Conservation (phyloP, 768 basidiomycete species). For the Astraeus odoratus region DNA sequence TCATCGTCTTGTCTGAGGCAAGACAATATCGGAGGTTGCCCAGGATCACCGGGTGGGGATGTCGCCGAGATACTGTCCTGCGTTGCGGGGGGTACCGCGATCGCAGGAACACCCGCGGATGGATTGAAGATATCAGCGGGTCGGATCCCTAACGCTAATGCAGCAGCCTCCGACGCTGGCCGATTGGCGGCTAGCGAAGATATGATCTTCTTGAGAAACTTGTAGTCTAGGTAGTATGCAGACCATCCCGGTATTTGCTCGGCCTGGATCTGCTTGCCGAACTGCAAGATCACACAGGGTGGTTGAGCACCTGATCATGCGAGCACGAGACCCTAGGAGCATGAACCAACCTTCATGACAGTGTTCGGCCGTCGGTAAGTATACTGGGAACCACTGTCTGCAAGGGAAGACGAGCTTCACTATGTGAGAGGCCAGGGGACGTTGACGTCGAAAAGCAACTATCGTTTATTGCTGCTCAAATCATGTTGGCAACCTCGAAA, state of each 20-base stretch:
- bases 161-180: conserved; percentile 85
- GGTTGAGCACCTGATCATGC: background rate
- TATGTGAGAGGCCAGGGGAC: conserved; percentile 1
- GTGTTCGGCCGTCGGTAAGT: conserved; percentile 9
- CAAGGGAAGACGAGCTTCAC: conserved; percentile 2
- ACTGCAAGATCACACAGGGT: conserved; percentile 44
- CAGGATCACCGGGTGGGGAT: conserved; percentile 33
- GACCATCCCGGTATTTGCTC: conserved; percentile 98
- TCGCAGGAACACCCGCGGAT: conserved; percentile 26
- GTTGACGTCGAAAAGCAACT: conserved; percentile 4
- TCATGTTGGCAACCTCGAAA: conserved; percentile 21
- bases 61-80: conserved; percentile 6
- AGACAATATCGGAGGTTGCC: conserved; percentile 53
- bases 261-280: conserved; percentile 95
- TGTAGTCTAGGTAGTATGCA: conserved; percentile 94
- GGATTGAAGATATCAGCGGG: conserved; percentile 46
- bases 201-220: conserved; percentile 97
- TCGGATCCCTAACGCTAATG: conserved; percentile 75
- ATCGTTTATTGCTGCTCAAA: conserved; percentile 14
- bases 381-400: background rate
- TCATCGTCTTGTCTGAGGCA: conserved; percentile 60
- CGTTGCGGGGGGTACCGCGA: conserved; percentile 18
- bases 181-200: conserved; percentile 88
- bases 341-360: conserved; percentile 26
- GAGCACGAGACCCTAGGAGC: background rate